Evolutionary conservation across 2,329 filamentous ascomycete genomes (phyloP).

Genomic region (Trichoderma brevicompactum): DNA sequence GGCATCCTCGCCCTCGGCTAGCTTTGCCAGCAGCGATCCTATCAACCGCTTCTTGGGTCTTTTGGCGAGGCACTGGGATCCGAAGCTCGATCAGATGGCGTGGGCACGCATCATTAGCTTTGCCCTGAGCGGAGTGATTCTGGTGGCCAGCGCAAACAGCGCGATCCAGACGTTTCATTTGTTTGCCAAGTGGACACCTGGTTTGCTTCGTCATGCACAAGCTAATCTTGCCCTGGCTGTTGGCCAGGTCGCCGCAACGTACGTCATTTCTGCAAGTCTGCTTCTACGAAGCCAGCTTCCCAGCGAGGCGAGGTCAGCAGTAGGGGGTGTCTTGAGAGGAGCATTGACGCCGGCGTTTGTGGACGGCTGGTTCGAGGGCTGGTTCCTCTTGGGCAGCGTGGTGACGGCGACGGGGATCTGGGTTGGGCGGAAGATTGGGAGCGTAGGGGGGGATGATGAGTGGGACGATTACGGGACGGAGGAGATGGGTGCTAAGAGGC

Average conservation of each 20-base stretch:
- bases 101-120: constrained; percentile 89
- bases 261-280: constrained; percentile 80
- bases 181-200: constrained; percentile 75
- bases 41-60: constrained; percentile 83
- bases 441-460: constrained; percentile 53
- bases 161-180: constrained; percentile 85
- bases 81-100: constrained; percentile 76
- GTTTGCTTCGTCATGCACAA: constrained; percentile 72
- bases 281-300: constrained; percentile 80
- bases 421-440: constrained; percentile 65
- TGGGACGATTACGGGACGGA: constrained; percentile 66
- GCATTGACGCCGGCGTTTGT: constrained; percentile 70
- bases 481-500: constrained; percentile 74
- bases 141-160: constrained; percentile 78
- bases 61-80: constrained; percentile 82
- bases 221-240: constrained; percentile 80
- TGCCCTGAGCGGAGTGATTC: constrained; percentile 78
- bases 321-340: constrained; percentile 76
- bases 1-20: constrained; percentile 44
- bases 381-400: constrained; percentile 74
- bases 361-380: constrained; percentile 83
- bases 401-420: constrained; percentile 73
- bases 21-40: constrained; percentile 74
- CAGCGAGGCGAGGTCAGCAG: constrained; percentile 73
- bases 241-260: constrained; percentile 80